A percentile compares a stretch with the other conserved stretches of the same genome.
phyloP scores from a whole-genome alignment of 1,139 yeast species.

The Schwanniomyces etchellsii region DNA sequence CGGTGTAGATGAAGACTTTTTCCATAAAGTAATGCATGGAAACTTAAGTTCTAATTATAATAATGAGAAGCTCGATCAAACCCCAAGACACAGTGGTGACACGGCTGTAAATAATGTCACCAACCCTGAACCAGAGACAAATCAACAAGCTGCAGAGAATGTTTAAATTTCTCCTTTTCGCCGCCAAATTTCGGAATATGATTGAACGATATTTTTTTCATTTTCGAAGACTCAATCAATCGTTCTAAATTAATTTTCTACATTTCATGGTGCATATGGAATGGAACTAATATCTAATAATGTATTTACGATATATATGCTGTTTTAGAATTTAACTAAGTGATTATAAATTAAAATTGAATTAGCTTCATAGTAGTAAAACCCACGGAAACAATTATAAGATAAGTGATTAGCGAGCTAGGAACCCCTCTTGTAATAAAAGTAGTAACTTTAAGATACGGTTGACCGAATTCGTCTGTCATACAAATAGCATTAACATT shows the following conservation, averaged over 20 bases:
- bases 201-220: too few species aligned
- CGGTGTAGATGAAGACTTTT: constrained; percentile 25
- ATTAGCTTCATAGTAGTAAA: constrained; percentile 57
- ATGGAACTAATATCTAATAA: too few species aligned
- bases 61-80: constrained; percentile 19
- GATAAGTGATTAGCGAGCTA: constrained; percentile 51
- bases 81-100: constrained; percentile 33
- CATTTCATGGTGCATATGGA: too few species aligned
- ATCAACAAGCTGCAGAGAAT: background rate
- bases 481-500: constrained; percentile 75
- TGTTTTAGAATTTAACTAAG: too few species aligned
- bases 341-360: constrained; percentile 24
- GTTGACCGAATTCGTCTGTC: constrained; percentile 66
- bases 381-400: constrained; percentile 56
- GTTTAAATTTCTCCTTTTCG: background rate
- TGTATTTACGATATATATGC: too few species aligned
- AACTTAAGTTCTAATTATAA: constrained; percentile 2
- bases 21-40: constrained; percentile 18
- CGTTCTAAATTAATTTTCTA: too few species aligned
- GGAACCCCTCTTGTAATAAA: constrained; percentile 73
- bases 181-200: too few species aligned
- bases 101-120: constrained; percentile 20
- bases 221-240: too few species aligned
- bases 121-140: background rate
- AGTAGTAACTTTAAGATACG: constrained; percentile 59